A percentile compares a stretch with the other conserved stretches of the same genome.
phyloP scores from a whole-genome alignment of 2,329 filamentous ascomycete species.

The Fusarium graminum region DNA sequence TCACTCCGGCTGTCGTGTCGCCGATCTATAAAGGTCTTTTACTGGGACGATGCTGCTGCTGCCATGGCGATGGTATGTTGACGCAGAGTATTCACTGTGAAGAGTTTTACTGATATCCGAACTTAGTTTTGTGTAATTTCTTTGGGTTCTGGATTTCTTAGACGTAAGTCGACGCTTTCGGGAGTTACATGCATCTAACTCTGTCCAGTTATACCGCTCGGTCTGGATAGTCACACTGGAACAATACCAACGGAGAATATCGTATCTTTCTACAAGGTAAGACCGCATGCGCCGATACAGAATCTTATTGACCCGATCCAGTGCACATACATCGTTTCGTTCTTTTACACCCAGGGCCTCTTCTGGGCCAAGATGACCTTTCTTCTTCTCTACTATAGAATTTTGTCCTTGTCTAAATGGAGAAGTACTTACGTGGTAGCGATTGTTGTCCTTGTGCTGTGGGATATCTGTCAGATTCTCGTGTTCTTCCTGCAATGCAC shows the following conservation, averaged over 20 bases:
- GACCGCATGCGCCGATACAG: accelerated
- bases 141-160: conserved; percentile 16
- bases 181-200: not conserved
- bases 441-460: conserved; percentile 18
- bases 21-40: not conserved
- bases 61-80: conserved; percentile 16
- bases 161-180: conserved; percentile 8
- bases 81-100: accelerated
- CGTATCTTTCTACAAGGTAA: conserved; percentile 19
- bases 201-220: conserved; percentile 29
- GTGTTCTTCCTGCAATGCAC: conserved; percentile 23
- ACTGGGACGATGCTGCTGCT: conserved; percentile 32
- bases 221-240: conserved; percentile 18
- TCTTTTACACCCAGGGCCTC: conserved; percentile 23
- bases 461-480: conserved; percentile 12
- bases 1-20: conserved; percentile 31
- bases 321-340: conserved; percentile 26
- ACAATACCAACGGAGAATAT: conserved; percentile 3
- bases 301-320: not conserved
- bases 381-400: conserved; percentile 36
- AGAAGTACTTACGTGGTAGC: conserved; percentile 1
- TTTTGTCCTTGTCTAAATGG: conserved; percentile 27
- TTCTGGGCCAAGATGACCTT: conserved; percentile 35
- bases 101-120: not conserved
- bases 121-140: conserved; percentile 22